phyloP scores from a whole-genome alignment of 257 asterid genomes.

The Primulina tabacum region DNA sequence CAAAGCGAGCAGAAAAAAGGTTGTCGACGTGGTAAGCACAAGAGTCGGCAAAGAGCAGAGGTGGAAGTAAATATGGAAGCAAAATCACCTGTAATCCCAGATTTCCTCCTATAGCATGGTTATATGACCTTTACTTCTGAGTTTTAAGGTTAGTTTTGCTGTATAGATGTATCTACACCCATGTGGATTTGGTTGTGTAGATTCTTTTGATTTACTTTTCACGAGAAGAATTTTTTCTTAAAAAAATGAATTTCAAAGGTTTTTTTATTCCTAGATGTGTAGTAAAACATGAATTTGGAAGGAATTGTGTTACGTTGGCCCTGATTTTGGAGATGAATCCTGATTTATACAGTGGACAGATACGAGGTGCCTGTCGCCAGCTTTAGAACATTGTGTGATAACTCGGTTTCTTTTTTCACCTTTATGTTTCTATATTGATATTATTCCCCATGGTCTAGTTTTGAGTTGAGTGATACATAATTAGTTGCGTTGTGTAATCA shows the following conservation, averaged over 20 bases:
- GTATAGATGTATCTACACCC: constrained; percentile 22
- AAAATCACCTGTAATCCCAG: constrained; percentile 71
- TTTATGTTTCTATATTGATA: too few relatives aligned
- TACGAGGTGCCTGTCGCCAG: background rate
- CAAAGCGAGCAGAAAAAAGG: constrained; percentile 50
- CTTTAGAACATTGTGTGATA: background rate
- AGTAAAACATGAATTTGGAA: too few relatives aligned
- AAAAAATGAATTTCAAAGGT: background rate
- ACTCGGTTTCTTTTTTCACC: background rate
- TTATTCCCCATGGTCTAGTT: too few relatives aligned
- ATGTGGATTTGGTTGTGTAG: constrained; percentile 28
- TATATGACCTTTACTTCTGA: constrained; percentile 8
- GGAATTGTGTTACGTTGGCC: background rate
- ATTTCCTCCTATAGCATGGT: constrained; percentile 72
- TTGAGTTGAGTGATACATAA: background rate
- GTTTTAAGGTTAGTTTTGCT: constrained; percentile 30
- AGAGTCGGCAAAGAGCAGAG: constrained; percentile 61
- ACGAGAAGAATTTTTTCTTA: background rate
- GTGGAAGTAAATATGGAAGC: constrained; percentile 39
- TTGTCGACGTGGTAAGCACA: constrained; percentile 48
- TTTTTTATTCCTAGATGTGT: constrained; percentile 6
- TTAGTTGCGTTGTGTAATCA: background rate
- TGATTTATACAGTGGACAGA: background rate
- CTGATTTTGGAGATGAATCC: background rate
- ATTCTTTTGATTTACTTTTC: constrained; percentile 25